Conservation (phyloP, 805 yeast genomes). For the Metschnikowia vanudenii region DNA sequence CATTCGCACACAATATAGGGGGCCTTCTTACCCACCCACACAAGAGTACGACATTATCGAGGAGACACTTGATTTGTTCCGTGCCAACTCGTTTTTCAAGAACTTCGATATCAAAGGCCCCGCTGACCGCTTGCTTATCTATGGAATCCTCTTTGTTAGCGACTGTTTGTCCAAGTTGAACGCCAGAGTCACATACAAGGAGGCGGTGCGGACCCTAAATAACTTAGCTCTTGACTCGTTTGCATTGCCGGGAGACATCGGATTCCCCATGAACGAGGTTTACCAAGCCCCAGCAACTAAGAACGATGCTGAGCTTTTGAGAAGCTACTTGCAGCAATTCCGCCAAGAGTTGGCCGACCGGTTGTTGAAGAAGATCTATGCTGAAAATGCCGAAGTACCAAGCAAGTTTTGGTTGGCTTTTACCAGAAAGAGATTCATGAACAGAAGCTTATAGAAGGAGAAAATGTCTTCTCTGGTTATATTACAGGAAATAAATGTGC, state of each 20-base stretch:
- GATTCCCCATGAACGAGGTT: constrained; percentile 86
- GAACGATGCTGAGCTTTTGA: constrained; percentile 73
- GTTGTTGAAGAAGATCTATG: constrained; percentile 70
- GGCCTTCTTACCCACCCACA: constrained; percentile 81
- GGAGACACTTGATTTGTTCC: constrained; percentile 84
- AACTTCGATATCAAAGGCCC: constrained; percentile 97
- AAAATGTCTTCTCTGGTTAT: no score
- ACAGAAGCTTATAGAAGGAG: constrained; percentile 68
- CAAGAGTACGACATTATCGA: constrained; percentile 85
- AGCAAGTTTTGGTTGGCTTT: constrained; percentile 96
- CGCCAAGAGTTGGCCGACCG: constrained; percentile 91
- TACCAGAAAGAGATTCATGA: constrained; percentile 93
- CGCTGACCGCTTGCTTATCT: constrained; percentile 87
- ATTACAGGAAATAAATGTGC: no score
- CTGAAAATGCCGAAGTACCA: constrained; percentile 57
- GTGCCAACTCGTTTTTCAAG: constrained; percentile 95
- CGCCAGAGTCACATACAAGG: constrained; percentile 48
- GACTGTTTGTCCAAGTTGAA: constrained; percentile 73
- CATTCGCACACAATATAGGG: constrained; percentile 76
- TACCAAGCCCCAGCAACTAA: constrained; percentile 71
- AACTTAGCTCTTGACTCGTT: constrained; percentile 86
- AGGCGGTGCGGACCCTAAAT: constrained; percentile 67
- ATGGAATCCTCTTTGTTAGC: constrained; percentile 86
- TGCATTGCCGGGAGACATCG: constrained; percentile 91
- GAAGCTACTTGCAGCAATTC: constrained; percentile 83